Conservation (phyloP, 2,329 filamentous ascomycete genomes). For the Colletotrichum sp. region DNA sequence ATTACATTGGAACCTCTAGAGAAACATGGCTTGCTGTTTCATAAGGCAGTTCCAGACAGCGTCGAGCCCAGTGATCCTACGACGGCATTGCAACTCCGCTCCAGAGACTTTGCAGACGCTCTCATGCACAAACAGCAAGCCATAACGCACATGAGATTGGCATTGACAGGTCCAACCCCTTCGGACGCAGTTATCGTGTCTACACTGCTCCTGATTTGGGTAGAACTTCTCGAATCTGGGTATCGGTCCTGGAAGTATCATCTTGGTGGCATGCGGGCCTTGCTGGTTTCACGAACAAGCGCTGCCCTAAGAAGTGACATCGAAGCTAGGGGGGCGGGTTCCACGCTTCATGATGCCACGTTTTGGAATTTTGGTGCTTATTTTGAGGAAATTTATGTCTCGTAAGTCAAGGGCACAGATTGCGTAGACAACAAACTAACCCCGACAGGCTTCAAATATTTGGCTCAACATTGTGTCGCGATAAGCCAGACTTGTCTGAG, state of each 20-base stretch:
- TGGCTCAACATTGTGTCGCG: neutral
- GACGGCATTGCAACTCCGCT: neutral
- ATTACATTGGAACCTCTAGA: neutral
- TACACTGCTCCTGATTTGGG: neutral
- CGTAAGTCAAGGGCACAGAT: neutral
- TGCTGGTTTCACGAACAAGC: neutral
- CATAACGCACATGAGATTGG: neutral
- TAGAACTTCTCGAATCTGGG: neutral
- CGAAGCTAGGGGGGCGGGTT: neutral
- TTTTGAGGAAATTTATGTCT: neutral
- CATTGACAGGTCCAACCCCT: neutral
- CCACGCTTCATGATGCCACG: neutral
- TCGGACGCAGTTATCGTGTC: neutral
- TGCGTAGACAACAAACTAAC: neutral
- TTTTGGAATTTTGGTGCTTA: neutral
- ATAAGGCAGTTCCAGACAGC: neutral
- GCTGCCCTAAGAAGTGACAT: neutral
- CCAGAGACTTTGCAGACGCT: neutral
- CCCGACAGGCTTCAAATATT: neutral
- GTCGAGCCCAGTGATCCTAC: neutral
- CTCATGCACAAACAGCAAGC: neutral
- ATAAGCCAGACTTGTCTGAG: neutral
- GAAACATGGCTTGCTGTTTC: neutral
- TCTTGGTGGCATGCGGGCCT: neutral
- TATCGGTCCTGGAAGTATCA: neutral